Percentiles rank a stretch among this genome's conserved stretches.
These are phyloP conservation scores for Kalmusia sp. DNA, from an alignment of 2,329 filamentous ascomycete species.

Conservation along the genomic window DNA sequence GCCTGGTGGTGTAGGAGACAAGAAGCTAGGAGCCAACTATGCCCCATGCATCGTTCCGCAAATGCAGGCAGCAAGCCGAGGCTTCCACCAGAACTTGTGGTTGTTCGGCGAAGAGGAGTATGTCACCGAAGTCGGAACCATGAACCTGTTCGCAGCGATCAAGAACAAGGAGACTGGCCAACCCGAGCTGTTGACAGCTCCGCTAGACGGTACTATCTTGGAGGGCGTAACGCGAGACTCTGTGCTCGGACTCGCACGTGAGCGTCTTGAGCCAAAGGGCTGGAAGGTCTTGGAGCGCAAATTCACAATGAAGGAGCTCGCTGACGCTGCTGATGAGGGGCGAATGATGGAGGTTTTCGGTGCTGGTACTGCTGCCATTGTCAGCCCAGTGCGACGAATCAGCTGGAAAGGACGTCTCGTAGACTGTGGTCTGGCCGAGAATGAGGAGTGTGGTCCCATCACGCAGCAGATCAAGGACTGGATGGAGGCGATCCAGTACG, in stretches of 20 bases:
- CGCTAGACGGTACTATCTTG: slow-evolving; percentile 94
- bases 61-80: slow-evolving; percentile 85
- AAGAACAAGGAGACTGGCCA: slow-evolving; percentile 86
- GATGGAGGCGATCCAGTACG: slow-evolving; percentile 96
- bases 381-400: slow-evolving; percentile 88
- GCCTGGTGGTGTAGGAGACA: slow-evolving; percentile 97
- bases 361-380: slow-evolving; percentile 90
- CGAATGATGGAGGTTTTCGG: slow-evolving; percentile 93
- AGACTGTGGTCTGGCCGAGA: slow-evolving; percentile 79
- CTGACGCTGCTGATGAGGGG: slow-evolving; percentile 82
- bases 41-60: slow-evolving; percentile 99
- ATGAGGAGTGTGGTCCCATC: slow-evolving; percentile 87
- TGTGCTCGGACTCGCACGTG: slow-evolving; percentile 82
- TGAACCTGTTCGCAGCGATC: slow-evolving; percentile 95
- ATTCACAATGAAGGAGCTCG: slow-evolving; percentile 87
- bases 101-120: slow-evolving; percentile 95
- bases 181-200: slow-evolving; percentile 93
- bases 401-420: slow-evolving; percentile 85
- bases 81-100: slow-evolving; percentile 99
- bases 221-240: slow-evolving; percentile 95
- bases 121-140: slow-evolving; percentile 96
- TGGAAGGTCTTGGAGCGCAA: slow-evolving; percentile 91
- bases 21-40: slow-evolving; percentile 98
- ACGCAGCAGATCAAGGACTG: slow-evolving; percentile 90
- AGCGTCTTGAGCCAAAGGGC: slow-evolving; percentile 82